These are phyloP conservation scores for Corynascus novoguineensis DNA, from an alignment of 495 filamentous ascomycete species.

Conservation along the genomic window DNA sequence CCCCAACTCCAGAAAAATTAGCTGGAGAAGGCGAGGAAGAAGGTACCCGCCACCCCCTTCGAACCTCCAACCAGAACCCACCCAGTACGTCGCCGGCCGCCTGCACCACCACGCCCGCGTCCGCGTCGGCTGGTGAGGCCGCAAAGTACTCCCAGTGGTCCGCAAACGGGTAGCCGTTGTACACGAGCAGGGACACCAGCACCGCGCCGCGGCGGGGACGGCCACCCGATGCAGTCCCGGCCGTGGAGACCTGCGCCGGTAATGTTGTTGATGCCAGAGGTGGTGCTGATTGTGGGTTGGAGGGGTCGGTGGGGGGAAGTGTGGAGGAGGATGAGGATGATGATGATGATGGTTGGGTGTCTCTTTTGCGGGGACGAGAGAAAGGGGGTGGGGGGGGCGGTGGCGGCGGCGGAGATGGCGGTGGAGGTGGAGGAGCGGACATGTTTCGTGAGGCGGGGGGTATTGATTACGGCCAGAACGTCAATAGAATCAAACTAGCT, in stretches of 20 bases:
- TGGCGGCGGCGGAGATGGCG: neutral
- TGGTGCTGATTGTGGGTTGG: neutral
- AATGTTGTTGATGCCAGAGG: neutral
- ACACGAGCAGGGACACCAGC: slow-evolving; percentile 10
- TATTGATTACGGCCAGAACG: too few species aligned
- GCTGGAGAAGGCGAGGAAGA: neutral
- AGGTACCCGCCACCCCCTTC: slow-evolving; percentile 1
- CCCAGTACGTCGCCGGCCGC: slow-evolving; percentile 5
- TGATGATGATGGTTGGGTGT: neutral
- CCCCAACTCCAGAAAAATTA: neutral
- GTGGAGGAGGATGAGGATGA: neutral
- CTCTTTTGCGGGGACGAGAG: neutral
- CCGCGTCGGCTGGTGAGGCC: neutral
- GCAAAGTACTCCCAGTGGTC: slow-evolving; percentile 18
- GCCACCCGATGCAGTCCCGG: too few species aligned
- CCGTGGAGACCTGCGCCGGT: neutral
- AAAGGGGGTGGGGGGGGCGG: neutral
- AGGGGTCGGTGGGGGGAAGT: neutral
- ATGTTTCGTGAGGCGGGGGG: neutral
- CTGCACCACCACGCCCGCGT: neutral
- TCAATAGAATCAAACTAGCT: too few species aligned
- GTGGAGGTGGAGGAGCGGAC: neutral
- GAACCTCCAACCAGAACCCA: slow-evolving; percentile 11
- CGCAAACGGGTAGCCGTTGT: slow-evolving; percentile 17
- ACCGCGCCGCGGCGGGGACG: neutral